Percentiles rank a stretch among this genome's conserved stretches.
These are phyloP conservation scores for Cercospora zeina DNA, from an alignment of 2,329 filamentous ascomycete species.

Conservation along the genomic window DNA sequence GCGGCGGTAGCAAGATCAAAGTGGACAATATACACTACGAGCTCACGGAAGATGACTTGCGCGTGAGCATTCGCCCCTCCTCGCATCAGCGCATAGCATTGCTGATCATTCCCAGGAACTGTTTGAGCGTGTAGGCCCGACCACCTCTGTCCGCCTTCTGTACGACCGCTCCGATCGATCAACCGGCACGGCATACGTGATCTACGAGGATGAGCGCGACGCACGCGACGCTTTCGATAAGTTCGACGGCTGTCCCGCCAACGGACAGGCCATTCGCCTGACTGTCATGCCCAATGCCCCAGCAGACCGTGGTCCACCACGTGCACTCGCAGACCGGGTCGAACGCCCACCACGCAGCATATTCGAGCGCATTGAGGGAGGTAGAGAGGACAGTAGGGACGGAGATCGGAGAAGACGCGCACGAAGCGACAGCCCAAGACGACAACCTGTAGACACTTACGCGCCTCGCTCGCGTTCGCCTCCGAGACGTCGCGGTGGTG, in stretches of 20 bases:
- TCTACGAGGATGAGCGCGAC: slow-evolving; percentile 70
- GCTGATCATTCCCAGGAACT: slow-evolving; percentile 61
- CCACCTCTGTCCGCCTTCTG: slow-evolving; percentile 67
- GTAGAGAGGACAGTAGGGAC: slow-evolving; percentile 43
- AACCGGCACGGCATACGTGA: slow-evolving; percentile 80
- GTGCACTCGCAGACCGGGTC: slow-evolving; percentile 49
- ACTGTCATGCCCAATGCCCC: slow-evolving; percentile 61
- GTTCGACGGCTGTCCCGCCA: slow-evolving; percentile 87
- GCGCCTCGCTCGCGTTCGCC: slow-evolving; percentile 63
- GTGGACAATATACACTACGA: slow-evolving; percentile 94
- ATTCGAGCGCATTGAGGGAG: slow-evolving; percentile 59
- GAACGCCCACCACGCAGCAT: slow-evolving; percentile 60
- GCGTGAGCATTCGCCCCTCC: slow-evolving; percentile 55
- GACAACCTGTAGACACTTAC: slow-evolving; percentile 75
- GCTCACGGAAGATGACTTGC: slow-evolving; percentile 77
- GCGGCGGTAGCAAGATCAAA: slow-evolving; percentile 60
- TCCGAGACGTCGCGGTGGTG: slow-evolving; percentile 52
- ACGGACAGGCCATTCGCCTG: slow-evolving; percentile 75
- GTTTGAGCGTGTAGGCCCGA: slow-evolving; percentile 73
- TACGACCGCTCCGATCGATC: slow-evolving; percentile 90
- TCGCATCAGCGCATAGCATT: not conserved
- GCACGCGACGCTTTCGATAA: slow-evolving; percentile 73
- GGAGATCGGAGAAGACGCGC: slow-evolving; percentile 28
- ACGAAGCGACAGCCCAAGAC: slow-evolving; percentile 50
- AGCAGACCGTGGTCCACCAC: slow-evolving; percentile 42